Base-by-base conservation (phyloP, 768 basidiomycete species). In the Naganishia onofrii region DNA sequence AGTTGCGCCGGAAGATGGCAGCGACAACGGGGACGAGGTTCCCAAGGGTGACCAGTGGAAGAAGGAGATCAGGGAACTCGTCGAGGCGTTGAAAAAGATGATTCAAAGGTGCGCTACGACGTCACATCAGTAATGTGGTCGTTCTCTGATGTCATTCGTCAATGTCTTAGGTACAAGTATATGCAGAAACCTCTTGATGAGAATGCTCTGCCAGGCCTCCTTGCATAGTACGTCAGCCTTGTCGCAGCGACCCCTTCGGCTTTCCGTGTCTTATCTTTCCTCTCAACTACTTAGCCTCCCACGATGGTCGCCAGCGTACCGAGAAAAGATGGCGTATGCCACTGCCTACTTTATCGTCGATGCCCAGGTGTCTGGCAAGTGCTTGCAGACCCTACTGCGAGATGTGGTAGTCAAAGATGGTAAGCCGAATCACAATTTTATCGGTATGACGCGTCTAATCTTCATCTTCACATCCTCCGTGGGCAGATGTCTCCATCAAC, bases 341-440 rank as follows among this genome's bases (percentile, higher is more conserved):
- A 86, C 87, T 26, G 94, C 92, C 52, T 86, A 94, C 53, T 82
- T 97, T 76, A 83, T 97, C 74, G 86, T 91, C 29, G 90, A 92
- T 78, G 90, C 92, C 71, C 87, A 93, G 70, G 88, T 88, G 58
- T 87, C 86, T 73, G 87, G 91, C 23, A 83, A 86, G 74, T 91
- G 90, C 80, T 84, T 99, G 63, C 86, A 87, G 78, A 89, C 86
- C 79, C 84, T 98, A 76, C 88, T 89, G 74, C 95, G 92, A 81
- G 95, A 97, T 74, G 93, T 97, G 79, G 87, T 98, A 74, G 86
- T 95, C 80, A 98, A 97, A 84, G 94, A 99, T 73, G 90, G 92
- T 91, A 69, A 72, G 82, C 73, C 23, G 10, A n/a, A 31, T 70
- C 17, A 15, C 12, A 8, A 31, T 55, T 52, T 34, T 46, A 23